phyloP scores from a whole-genome alignment of 345 rosid genomes.

The Salix purpurea region DNA sequence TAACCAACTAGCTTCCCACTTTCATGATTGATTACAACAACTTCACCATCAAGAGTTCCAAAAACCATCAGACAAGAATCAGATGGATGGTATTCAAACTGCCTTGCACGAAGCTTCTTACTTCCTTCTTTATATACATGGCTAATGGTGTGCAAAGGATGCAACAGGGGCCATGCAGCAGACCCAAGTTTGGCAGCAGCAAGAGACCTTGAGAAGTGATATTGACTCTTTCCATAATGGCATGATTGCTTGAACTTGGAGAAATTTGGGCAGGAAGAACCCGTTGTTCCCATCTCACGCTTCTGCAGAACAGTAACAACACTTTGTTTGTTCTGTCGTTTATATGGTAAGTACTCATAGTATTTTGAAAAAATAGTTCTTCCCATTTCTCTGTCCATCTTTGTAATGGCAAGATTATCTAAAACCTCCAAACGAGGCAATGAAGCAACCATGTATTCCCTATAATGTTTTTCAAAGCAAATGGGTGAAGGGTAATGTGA shows the following conservation, averaged over 20 bases:
- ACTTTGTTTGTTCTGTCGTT: constrained; percentile 58
- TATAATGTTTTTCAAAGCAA: constrained; percentile 80
- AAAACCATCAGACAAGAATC: constrained; percentile 70
- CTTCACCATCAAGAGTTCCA: constrained; percentile 94
- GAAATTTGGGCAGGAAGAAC: constrained; percentile 9
- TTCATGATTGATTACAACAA: constrained; percentile 85
- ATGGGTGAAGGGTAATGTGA: constrained; percentile 70
- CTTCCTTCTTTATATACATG: constrained; percentile 47
- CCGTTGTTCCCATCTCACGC: constrained; percentile 63
- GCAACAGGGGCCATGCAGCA: constrained; percentile 72
- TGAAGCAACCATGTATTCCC: constrained; percentile 77
- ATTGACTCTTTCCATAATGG: constrained; percentile 43
- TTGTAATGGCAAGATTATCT: constrained; percentile 62
- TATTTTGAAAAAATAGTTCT: constrained; percentile 38
- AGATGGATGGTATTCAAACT: constrained; percentile 90
- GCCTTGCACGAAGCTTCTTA: constrained; percentile 70
- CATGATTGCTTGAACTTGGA: constrained; percentile 22
- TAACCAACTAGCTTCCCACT: constrained; percentile 63
- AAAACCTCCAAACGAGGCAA: constrained; percentile 64
- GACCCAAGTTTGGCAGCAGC: constrained; percentile 86
- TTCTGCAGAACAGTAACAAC: constrained; percentile 58
- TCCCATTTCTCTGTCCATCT: constrained; percentile 69
- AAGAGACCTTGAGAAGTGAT: constrained; percentile 63
- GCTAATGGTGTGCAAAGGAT: constrained; percentile 23
- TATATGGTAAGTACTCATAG: constrained; percentile 77